phyloP scores from a whole-genome alignment of 2,329 filamentous ascomycete genomes.

The Apiospora kogelbergensis region DNA sequence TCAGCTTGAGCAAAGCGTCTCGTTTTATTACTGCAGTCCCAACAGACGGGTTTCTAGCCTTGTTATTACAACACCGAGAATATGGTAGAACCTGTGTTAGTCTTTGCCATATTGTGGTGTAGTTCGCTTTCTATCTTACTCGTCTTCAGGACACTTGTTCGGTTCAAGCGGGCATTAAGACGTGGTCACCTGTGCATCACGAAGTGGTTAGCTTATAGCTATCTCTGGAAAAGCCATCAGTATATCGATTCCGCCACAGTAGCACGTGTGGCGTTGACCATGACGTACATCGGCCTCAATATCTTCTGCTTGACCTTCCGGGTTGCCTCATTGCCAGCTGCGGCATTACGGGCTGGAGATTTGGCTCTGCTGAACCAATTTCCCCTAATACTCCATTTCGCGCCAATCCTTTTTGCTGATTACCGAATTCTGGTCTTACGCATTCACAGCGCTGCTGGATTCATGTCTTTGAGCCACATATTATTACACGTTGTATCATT shows the following conservation, averaged over 20 bases:
- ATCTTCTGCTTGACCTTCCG: too few species aligned
- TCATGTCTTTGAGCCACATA: neutral
- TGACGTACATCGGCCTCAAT: too few species aligned
- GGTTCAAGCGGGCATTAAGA: too few species aligned
- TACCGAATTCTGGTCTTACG: neutral
- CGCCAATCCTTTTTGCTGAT: neutral
- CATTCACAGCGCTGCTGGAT: neutral
- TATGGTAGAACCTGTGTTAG: too few species aligned
- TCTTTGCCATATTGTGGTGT: too few species aligned
- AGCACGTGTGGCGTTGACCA: neutral
- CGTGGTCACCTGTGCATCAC: too few species aligned
- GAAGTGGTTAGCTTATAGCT: constrained; percentile 3
- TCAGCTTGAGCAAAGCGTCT: too few species aligned
- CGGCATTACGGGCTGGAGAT: constrained; percentile 1
- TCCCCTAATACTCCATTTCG: neutral
- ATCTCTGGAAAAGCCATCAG: neutral
- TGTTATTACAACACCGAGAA: too few species aligned
- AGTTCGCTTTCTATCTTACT: too few species aligned
- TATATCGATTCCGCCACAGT: neutral
- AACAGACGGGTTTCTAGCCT: too few species aligned
- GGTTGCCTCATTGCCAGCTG: neutral
- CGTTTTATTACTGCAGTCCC: too few species aligned
- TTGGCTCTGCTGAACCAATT: neutral
- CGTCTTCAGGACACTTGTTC: too few species aligned
- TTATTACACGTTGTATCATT: neutral